A percentile compares a stretch with the other conserved stretches of the same genome.
Evolutionary conservation across 768 basidiomycete species (phyloP).

Genomic region (Gyrodon lividus): DNA sequence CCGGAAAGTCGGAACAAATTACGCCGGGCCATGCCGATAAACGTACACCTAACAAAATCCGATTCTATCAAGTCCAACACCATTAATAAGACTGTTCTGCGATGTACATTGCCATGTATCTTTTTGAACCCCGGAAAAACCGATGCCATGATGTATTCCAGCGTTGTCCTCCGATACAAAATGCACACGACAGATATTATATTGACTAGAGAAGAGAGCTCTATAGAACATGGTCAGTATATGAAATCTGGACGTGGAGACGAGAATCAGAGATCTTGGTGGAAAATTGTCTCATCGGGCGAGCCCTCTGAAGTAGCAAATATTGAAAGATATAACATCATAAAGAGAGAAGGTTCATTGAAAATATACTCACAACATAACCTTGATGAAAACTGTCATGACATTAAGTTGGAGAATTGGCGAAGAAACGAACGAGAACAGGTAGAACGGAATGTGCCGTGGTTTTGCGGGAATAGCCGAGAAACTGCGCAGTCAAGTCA

Average conservation of each 20-base stretch:
- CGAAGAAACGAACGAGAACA: no score
- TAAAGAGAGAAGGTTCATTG: not conserved
- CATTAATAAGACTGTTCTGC: no score
- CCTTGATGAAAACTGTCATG: not conserved
- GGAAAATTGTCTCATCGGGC: conserved; percentile 62
- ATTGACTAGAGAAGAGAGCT: not conserved
- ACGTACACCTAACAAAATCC: no score
- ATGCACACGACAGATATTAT: not conserved
- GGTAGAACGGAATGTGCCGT: not conserved
- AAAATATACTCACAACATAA: conserved; percentile 18
- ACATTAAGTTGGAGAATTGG: no score
- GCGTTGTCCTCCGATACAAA: no score
- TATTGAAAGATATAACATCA: conserved; percentile 53
- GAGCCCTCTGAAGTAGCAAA: conserved; percentile 68
- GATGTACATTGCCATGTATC: no score
- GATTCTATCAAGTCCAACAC: no score
- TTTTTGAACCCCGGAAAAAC: no score
- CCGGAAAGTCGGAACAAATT: not conserved
- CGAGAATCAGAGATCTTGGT: conserved; percentile 73
- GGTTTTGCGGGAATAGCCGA: conserved; percentile 30
- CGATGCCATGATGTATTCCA: no score
- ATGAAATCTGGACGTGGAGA: not conserved
- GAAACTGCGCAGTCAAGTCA: conserved; percentile 60
- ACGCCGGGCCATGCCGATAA: no score
- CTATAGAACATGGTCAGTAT: conserved; percentile 8